A percentile compares a stretch with the other conserved stretches of the same genome.
These are phyloP conservation scores for Macrotyloma uniflorum DNA, from an alignment of 306 rosid genomes.

Conservation along the genomic window DNA sequence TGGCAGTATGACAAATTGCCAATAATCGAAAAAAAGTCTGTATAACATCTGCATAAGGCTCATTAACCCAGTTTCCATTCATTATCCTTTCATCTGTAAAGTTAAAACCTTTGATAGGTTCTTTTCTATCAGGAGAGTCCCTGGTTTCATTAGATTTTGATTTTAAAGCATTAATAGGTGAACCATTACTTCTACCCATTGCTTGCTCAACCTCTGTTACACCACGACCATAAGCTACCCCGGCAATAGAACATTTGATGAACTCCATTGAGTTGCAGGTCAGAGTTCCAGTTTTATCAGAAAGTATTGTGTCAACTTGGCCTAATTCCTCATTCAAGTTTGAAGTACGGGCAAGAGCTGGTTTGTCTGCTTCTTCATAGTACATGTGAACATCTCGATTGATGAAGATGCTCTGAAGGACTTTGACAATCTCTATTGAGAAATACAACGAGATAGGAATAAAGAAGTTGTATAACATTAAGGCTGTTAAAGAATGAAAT, in stretches of 20 bases:
- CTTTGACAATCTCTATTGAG: slow-evolving; percentile 83
- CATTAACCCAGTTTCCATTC: slow-evolving; percentile 86
- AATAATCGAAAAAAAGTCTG: slow-evolving; percentile 70
- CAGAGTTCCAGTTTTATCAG: slow-evolving; percentile 94
- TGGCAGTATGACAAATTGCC: slow-evolving; percentile 89
- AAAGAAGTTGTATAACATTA: slow-evolving; percentile 65
- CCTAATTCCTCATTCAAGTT: slow-evolving; percentile 95
- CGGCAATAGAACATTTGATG: slow-evolving; percentile 83
- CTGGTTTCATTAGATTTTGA: slow-evolving; percentile 27
- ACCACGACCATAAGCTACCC: slow-evolving; percentile 79
- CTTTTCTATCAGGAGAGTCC: slow-evolving; percentile 36
- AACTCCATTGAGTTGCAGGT: slow-evolving; percentile 98
- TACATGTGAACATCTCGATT: slow-evolving; percentile 85
- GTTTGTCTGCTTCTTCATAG: slow-evolving; percentile 82
- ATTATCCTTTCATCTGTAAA: slow-evolving; percentile 74
- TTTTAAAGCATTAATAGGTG: slow-evolving; percentile 37
- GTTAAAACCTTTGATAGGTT: slow-evolving; percentile 73
- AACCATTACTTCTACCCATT: slow-evolving; percentile 48
- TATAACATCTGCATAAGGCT: slow-evolving; percentile 63
- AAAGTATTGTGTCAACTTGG: slow-evolving; percentile 85
- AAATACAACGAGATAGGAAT: slow-evolving; percentile 89
- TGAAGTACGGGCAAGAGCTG: slow-evolving; percentile 92
- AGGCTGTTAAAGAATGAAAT: slow-evolving; percentile 72
- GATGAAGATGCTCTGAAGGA: slow-evolving; percentile 82
- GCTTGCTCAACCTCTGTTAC: slow-evolving; percentile 78